Base-by-base conservation (phyloP, 768 basidiomycete species). In the Thelephora ganbajun region DNA sequence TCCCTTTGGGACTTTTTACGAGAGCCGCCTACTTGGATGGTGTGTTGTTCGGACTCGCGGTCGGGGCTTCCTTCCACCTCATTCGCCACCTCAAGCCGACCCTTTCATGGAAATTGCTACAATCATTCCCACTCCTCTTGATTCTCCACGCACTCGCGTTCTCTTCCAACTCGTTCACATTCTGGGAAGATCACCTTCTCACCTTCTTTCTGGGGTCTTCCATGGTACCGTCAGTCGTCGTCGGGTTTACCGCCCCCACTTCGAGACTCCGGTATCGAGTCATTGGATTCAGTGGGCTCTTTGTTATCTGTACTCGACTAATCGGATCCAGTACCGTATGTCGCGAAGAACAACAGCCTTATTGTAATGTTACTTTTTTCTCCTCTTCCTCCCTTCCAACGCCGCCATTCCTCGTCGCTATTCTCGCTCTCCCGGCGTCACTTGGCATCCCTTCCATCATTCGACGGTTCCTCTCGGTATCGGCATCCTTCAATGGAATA, bases 81-180 rank as follows among this genome's bases (percentile, higher is more conserved):
- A 66, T 76, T 39, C 45, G 71, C 37, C 65, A 65, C 1, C 69
- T 69, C 20, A 62, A 63, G 19, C 67, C 69, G 7, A 56, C 54
- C 13, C 42, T 47, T 13, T 46, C 47, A 33, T 35, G 39, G 45
- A 37, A 30, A 44, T 50, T 33, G 43, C 50, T 48, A 35, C 49
- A 48, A 13, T 57, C 50, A 34, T 37, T 63, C 1, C 68, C 72
- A 1, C 52, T 84, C 35, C 64, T 79, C 33, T 71, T 83, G 47
- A 48, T 77, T 48, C 67, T 90, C 2, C 92, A 98, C 56, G 63
- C 80, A 1, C 47, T 83, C 3, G 69, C 82, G 6, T 94, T 94
- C 63, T 74, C 83, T 13, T 94, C 92, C 20, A 98, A 98, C 67
- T 96, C 92, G 0, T 94, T 89, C 69, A 89, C 87, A n/a, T 76